Conservation (phyloP, 495 filamentous ascomycete genomes). For the Hypoxylon fuscum region DNA sequence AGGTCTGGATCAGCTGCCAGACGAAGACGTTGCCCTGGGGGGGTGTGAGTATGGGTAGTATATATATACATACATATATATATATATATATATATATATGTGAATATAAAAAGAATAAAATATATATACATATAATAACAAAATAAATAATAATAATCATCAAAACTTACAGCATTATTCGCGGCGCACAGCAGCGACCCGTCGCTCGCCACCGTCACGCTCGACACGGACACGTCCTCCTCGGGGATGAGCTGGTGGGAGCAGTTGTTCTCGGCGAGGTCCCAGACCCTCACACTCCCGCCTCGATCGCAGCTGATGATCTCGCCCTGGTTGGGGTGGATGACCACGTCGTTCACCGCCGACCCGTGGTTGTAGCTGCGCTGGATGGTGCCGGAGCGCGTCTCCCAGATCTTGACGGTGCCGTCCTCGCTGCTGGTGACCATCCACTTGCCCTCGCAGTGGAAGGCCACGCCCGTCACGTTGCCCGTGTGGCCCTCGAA, state of each 20-base stretch:
- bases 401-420: conserved; percentile 99
- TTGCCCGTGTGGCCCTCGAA: conserved; percentile 97
- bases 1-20: conserved; percentile 87
- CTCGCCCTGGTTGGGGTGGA: conserved; percentile 98
- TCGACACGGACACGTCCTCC: conserved; percentile 90
- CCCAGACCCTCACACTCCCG: conserved; percentile 95
- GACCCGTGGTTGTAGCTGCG: conserved; percentile 89
- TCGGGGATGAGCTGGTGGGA: conserved; percentile 96
- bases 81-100: neutral
- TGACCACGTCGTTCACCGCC: conserved; percentile 94
- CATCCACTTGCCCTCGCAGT: conserved; percentile 99
- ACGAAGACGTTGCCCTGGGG: conserved; percentile 92
- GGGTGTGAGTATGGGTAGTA: neutral
- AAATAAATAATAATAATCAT: neutral
- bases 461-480: conserved; percentile 94
- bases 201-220: conserved; percentile 95
- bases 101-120: conserved; percentile 1
- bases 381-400: conserved; percentile 84
- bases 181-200: conserved; percentile 94
- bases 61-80: neutral
- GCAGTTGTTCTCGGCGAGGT: conserved; percentile 95
- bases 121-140: neutral
- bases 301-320: conserved; percentile 94
- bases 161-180: conserved; percentile 78
- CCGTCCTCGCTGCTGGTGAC: conserved; percentile 98